Evolutionary conservation across 202 grass and related monocot species (phyloP), one percentile per base, ranked within the genome.

Genomic region (Elaeis oleifera): DNA sequence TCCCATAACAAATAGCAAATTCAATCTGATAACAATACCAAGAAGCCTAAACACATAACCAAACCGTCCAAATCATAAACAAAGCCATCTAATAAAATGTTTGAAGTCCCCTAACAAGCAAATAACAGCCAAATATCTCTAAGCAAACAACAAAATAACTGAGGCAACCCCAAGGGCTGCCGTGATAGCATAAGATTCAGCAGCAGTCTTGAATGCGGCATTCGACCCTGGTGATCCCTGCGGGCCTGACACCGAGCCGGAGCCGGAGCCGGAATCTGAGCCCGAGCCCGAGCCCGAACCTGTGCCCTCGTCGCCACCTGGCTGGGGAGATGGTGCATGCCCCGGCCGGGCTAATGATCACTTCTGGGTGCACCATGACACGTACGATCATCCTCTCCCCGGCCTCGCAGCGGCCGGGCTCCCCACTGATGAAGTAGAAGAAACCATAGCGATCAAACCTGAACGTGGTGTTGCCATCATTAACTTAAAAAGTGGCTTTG

Each of bases 401-500:
- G 0, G 61, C 73, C 61, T 80, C 68, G 67, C 91, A 96, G 73
- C 76, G 84, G 7, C 69, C 78, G 1, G 63, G 65, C 61, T 29
- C 50, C 64, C 85, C 83, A 59, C 90, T 90, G 67, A 96, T 63
- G 86, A 96, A 88, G 87, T 73, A 96, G 78, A 82, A 71, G 59
- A 68, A 77, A 0, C 87, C 90, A 21, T 19, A 5, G 20, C 27
- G 65, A 18, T 75, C 70, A 54, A 96, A 53, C 49, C 13, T 53
- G 78, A 90, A 83, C 65, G 65, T 76, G 60, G 76, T 90, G 68
- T 88, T 62, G 23, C 90, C 90, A 39, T 65, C 54, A 0, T 44
- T 14, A 76, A 87, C 53, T 55, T 65, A 51, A 49, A n/a, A 51
- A 81, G 20, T 9, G 91, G 87, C 14, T 23, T 59, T 14, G 50